Conservation (phyloP, 2,329 filamentous ascomycete genomes). For the Phoma sp. region DNA sequence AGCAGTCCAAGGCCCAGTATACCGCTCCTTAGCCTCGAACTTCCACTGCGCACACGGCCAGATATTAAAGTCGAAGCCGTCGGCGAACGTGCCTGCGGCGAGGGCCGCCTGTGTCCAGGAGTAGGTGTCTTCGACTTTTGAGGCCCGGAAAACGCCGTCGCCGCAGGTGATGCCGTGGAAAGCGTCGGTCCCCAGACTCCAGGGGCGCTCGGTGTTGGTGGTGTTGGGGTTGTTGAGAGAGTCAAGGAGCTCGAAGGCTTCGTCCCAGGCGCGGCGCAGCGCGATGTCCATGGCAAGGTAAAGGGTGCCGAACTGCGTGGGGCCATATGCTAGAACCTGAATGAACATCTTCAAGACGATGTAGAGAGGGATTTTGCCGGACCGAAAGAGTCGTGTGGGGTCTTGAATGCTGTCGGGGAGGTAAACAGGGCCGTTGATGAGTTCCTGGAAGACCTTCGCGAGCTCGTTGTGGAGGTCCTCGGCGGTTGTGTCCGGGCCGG, state of each 20-base stretch:
- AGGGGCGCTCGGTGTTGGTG: constrained; percentile 15
- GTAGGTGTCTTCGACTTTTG: constrained; percentile 19
- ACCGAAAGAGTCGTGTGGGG: constrained; percentile 9
- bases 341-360: constrained; percentile 14
- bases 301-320: constrained; percentile 1
- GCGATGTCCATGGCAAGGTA: neutral
- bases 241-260: neutral
- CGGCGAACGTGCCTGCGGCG: constrained; percentile 17
- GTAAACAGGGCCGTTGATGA: constrained; percentile 18
- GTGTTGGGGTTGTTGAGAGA: neutral
- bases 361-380: constrained; percentile 12
- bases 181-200: constrained; percentile 13
- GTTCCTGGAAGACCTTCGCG: constrained; percentile 15
- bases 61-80: constrained; percentile 14
- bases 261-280: constrained; percentile 13
- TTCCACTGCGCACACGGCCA: constrained; percentile 27
- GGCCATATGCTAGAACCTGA: constrained; percentile 7
- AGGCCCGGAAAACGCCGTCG: constrained; percentile 19
- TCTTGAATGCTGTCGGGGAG: constrained; percentile 8
- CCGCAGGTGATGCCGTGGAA: constrained; percentile 22
- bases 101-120: constrained; percentile 11
- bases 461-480: constrained; percentile 15
- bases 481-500: constrained; percentile 18
- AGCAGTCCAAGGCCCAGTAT: constrained; percentile 13
- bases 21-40: constrained; percentile 23